Conservation (phyloP, 2,329 filamentous ascomycete genomes). For the Tolypocladium ophioglossoides region DNA sequence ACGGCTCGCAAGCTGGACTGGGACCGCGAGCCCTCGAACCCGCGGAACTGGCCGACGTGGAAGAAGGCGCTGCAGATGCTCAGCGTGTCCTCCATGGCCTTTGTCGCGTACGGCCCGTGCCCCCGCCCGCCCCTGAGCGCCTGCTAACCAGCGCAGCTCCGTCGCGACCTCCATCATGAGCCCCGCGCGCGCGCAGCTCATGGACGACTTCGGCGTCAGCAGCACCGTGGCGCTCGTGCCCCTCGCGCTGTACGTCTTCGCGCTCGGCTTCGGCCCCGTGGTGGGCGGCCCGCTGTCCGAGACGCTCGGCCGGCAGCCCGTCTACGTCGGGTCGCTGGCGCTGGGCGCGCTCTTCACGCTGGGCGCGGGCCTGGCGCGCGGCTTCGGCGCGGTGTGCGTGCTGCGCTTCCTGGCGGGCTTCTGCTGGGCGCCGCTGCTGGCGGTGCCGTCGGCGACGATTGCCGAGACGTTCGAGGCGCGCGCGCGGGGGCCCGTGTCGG, state of each 20-base stretch:
- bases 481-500: constrained; percentile 30
- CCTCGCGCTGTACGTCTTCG: constrained; percentile 49
- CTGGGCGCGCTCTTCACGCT: constrained; percentile 44
- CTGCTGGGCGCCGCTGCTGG: constrained; percentile 35
- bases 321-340: constrained; percentile 36
- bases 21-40: constrained; percentile 21
- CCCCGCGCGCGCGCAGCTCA: constrained; percentile 33
- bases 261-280: constrained; percentile 48
- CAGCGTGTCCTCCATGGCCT: constrained; percentile 26
- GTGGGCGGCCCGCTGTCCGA: constrained; percentile 50
- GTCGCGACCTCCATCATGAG: constrained; percentile 44
- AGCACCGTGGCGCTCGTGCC: constrained; percentile 47
- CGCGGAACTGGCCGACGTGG: constrained; percentile 36
- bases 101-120: constrained; percentile 32
- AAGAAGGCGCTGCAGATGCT: constrained; percentile 28
- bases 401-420: constrained; percentile 48
- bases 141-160: constrained; percentile 24
- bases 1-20: background rate
- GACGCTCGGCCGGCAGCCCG: constrained; percentile 39
- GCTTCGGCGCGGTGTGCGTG: constrained; percentile 38
- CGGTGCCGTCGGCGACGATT: constrained; percentile 38
- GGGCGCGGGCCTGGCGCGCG: constrained; percentile 40
- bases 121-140: too few relatives aligned
- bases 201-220: constrained; percentile 41
- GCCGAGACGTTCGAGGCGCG: constrained; percentile 34